Percentiles rank a stretch among this genome's conserved stretches.
Conservation (phyloP, 2,329 filamentous ascomycete genomes). For the Thelonectria rubi region DNA sequence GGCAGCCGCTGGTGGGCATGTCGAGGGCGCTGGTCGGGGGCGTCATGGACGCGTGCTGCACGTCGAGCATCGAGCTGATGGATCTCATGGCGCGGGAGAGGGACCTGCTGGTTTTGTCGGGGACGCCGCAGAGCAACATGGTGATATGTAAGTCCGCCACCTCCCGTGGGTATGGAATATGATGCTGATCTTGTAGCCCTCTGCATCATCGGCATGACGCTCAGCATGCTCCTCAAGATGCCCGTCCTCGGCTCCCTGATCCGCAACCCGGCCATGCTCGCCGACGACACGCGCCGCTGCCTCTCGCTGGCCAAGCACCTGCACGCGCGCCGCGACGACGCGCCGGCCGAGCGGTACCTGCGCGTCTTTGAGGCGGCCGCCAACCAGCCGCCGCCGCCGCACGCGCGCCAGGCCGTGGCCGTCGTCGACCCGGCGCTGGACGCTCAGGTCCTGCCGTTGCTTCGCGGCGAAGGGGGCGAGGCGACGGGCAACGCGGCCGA, state of each 20-base stretch:
- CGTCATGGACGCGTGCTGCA: conserved; percentile 33
- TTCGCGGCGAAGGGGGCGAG: not conserved
- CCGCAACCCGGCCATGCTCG: conserved; percentile 29
- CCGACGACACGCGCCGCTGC: conserved; percentile 36
- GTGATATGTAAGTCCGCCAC: conserved; percentile 34
- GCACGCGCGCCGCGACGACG: conserved; percentile 22
- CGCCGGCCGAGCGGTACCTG: conserved; percentile 31
- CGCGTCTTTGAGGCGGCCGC: conserved; percentile 28
- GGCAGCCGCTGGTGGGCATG: conserved; percentile 25
- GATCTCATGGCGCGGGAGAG: conserved; percentile 36
- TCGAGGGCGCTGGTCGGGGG: conserved; percentile 33
- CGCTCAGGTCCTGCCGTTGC: conserved; percentile 11
- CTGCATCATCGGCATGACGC: conserved; percentile 38
- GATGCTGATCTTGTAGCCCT: conserved; percentile 31
- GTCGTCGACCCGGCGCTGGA: conserved; percentile 38
- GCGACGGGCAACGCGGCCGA: not conserved
- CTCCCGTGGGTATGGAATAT: fast-evolving
- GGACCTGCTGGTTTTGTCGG: conserved; percentile 33
- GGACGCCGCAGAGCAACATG: conserved; percentile 35
- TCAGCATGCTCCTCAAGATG: conserved; percentile 35
- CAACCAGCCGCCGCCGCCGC: conserved; percentile 31
- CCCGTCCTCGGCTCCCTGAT: conserved; percentile 34
- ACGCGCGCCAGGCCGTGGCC: too few species aligned
- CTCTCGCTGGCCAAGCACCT: conserved; percentile 36
- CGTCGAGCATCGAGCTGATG: conserved; percentile 38